A percentile compares a stretch with the other conserved stretches of the same genome.
Evolutionary conservation across 1,284 basidiomycete species (phyloP).

Genomic region (Fomitopsis betulina): DNA sequence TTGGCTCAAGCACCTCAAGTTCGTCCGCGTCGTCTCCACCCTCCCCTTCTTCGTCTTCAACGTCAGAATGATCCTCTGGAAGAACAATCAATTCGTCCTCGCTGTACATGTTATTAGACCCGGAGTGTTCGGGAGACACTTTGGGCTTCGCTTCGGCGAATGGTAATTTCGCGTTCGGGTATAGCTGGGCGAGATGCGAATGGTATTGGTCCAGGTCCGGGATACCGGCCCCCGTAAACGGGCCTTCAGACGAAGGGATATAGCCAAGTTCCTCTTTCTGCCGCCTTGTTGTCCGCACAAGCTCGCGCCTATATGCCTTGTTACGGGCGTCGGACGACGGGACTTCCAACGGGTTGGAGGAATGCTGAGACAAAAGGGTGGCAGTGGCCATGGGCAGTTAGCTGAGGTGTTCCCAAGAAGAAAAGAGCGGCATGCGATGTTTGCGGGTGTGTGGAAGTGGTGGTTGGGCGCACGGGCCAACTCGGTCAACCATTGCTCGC

Average conservation of each 20-base stretch:
- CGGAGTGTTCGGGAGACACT: not conserved
- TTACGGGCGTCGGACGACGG: conserved; percentile 60
- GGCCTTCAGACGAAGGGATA: conserved; percentile 45
- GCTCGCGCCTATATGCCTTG: conserved; percentile 35
- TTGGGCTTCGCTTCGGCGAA: not conserved
- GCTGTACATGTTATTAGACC: conserved; percentile 41
- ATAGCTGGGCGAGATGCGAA: conserved; percentile 43
- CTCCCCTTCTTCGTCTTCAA: conserved; percentile 9
- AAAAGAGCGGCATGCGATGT: not conserved
- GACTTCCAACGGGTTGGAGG: conserved; percentile 73
- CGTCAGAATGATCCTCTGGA: conserved; percentile 9
- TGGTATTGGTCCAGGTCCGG: conserved; percentile 47
- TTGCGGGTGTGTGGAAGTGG: not conserved
- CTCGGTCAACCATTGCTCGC: not conserved
- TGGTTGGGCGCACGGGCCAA: not conserved
- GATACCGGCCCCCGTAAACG: conserved; percentile 34
- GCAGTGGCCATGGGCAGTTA: conserved; percentile 25
- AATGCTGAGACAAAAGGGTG: conserved; percentile 60
- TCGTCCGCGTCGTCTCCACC: conserved; percentile 24
- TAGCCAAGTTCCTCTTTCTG: conserved; percentile 22
- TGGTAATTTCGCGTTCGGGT: conserved; percentile 23
- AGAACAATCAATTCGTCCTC: conserved; percentile 38
- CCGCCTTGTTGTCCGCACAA: conserved; percentile 13
- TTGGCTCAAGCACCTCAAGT: conserved; percentile 13
- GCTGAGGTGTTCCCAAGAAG: not conserved